Base-by-base conservation (phyloP, 2,329 filamentous ascomycete genomes). In the Phaeomoniella chlamydospora region DNA sequence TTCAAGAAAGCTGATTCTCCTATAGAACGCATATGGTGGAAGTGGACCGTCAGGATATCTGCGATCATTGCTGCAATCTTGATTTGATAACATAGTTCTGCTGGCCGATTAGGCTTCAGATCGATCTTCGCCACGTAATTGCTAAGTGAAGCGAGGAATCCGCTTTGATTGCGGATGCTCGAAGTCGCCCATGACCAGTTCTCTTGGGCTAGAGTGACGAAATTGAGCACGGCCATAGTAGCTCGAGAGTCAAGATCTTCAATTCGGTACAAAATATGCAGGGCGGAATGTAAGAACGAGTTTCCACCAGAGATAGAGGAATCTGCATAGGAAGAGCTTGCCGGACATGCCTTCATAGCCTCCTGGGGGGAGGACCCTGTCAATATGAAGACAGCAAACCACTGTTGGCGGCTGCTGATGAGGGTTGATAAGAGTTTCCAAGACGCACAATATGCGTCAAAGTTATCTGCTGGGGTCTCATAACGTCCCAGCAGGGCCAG, bases 181-280 rank as follows among this genome's bases (percentile, higher is more conserved):
- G 83, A 79, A 38, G 92, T 86, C 1, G 85, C 87, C 84, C 88
- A 94, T 1, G 87, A 81, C 88, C 88, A 96, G 51, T 86, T 83
- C 54, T 94, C 90, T 51, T 94, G 87, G 3, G 88, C 83, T 2
- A 81, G 76, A 2, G 83, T 77, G 26, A 94, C 74, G 53, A 96
- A 96, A 47, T 88, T 78, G 12, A 98, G 67, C 47, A 94, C 76
- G 1, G 81, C 75, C 15, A 86, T 62, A 3, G 78, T 74, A 42
- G 85, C 73, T 19, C 65, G 62, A n/a, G 71, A 67, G 5, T 79
- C 67, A 15, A 87, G 55, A 2, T 70, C 63, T 15, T 71, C 67
- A 41, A 94, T 74, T 9, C 67, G 67, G 13, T 72, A 69, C 26
- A 96, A 64, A 39, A 74, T 70, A 31, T 79, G 70, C 18, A 94